phyloP scores from a whole-genome alignment of 1,284 basidiomycete species.

The Cryptococcus amylolentus region DNA sequence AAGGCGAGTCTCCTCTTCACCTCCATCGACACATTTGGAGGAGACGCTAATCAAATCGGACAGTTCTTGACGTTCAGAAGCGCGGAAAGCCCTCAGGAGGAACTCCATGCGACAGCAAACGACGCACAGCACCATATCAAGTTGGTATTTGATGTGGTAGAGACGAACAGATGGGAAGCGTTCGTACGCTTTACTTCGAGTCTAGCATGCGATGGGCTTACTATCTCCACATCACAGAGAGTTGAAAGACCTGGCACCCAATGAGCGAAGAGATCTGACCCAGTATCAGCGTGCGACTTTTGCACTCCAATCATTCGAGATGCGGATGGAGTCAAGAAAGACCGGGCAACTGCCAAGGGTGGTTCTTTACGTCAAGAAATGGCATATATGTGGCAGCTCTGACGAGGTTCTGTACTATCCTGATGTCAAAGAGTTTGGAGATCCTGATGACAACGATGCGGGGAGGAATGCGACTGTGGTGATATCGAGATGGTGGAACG shows the following conservation, averaged over 20 bases:
- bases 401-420: slow-evolving; percentile 6
- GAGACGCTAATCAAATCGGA: neutral
- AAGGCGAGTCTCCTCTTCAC: neutral
- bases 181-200: slow-evolving; percentile 6
- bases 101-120: neutral
- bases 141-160: slow-evolving; percentile 26
- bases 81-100: slow-evolving; percentile 1
- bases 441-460: too few species aligned
- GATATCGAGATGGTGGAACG: slow-evolving; percentile 37
- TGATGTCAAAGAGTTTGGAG: too few species aligned
- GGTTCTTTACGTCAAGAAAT: slow-evolving; percentile 24
- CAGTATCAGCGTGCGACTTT: slow-evolving; percentile 26
- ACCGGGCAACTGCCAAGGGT: slow-evolving; percentile 19
- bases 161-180: slow-evolving; percentile 29
- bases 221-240: slow-evolving; percentile 6
- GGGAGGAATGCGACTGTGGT: slow-evolving; percentile 6
- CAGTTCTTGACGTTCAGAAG: slow-evolving; percentile 5
- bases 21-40: neutral
- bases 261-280: slow-evolving; percentile 19
- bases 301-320: slow-evolving; percentile 15
- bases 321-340: slow-evolving; percentile 9
- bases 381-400: slow-evolving; percentile 13
- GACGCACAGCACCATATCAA: slow-evolving; percentile 11
- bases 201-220: neutral
- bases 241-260: slow-evolving; percentile 10